A percentile compares a stretch with the other conserved stretches of the same genome.
These are phyloP conservation scores for Botryotinia globosa DNA, from an alignment of 2,329 filamentous ascomycete species.

Conservation along the genomic window DNA sequence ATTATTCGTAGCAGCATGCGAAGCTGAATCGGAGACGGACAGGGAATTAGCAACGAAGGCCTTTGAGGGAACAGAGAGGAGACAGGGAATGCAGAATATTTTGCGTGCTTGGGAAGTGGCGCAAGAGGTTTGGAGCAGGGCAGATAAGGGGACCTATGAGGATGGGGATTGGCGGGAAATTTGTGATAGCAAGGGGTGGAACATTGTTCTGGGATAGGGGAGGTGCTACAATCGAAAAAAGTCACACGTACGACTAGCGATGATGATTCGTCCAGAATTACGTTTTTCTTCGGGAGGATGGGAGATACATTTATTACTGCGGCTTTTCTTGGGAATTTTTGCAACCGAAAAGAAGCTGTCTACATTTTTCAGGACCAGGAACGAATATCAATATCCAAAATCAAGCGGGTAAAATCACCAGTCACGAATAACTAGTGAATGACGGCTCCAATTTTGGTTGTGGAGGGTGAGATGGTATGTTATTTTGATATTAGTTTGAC, in stretches of 20 bases:
- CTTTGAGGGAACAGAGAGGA: slow-evolving; percentile 51
- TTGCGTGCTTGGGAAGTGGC: slow-evolving; percentile 58
- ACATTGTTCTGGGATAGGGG: slow-evolving; percentile 53
- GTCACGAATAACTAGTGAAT: background rate
- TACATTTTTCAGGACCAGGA: too few relatives aligned
- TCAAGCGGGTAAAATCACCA: background rate
- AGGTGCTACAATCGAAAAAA: background rate
- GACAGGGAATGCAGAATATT: slow-evolving; percentile 66
- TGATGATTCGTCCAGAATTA: background rate
- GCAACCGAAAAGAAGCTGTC: background rate
- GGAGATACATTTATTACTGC: too few relatives aligned
- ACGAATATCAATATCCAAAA: background rate
- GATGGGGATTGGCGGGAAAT: slow-evolving; percentile 49
- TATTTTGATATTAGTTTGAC: background rate
- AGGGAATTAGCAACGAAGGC: slow-evolving; percentile 49
- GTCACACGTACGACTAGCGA: too few relatives aligned
- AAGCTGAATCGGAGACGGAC: slow-evolving; percentile 51
- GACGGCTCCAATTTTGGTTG: background rate
- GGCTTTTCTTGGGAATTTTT: background rate
- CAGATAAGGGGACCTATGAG: slow-evolving; percentile 39
- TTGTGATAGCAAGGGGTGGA: slow-evolving; percentile 56
- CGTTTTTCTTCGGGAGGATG: background rate
- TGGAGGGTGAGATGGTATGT: too few relatives aligned
- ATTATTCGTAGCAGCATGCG: slow-evolving; percentile 60
- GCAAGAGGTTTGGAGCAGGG: slow-evolving; percentile 58